Evolutionary conservation across 495 filamentous ascomycete genomes (phyloP).

Genomic region (Halenospora varia): DNA sequence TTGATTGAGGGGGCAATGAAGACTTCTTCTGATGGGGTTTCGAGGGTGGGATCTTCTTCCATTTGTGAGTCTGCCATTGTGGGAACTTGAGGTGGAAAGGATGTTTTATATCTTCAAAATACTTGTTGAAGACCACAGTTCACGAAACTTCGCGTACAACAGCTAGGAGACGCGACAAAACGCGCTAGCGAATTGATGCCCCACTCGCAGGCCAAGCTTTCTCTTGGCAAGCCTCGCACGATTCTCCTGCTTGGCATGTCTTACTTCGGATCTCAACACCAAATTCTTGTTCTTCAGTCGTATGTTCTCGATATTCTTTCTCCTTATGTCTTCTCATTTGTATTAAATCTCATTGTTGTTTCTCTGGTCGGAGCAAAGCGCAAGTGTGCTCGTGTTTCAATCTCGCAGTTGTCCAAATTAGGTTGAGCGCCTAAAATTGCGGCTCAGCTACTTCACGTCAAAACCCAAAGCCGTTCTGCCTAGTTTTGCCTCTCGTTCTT

Average conservation of each 20-base stretch:
- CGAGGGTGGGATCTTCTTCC: constrained; percentile 40
- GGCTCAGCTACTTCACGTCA: too few relatives aligned
- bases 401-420: too few relatives aligned
- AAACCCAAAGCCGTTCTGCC: too few relatives aligned
- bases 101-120: too few relatives aligned
- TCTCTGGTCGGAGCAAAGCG: too few relatives aligned
- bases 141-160: neutral
- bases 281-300: too few relatives aligned
- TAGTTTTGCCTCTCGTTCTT: too few relatives aligned
- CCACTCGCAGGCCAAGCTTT: neutral
- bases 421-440: too few relatives aligned
- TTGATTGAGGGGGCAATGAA: constrained; percentile 82
- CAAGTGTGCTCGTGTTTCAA: too few relatives aligned
- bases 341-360: too few relatives aligned
- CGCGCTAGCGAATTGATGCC: neutral
- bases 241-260: neutral
- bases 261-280: neutral
- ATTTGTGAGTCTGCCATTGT: constrained; percentile 43
- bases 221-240: neutral
- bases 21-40: constrained; percentile 51
- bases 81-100: neutral
- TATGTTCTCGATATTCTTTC: too few relatives aligned
- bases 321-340: too few relatives aligned
- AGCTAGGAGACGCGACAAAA: neutral
- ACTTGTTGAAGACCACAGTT: constrained; percentile 1